These are phyloP conservation scores for Fusarium citri DNA, from an alignment of 2,329 filamentous ascomycete species.

Conservation along the genomic window DNA sequence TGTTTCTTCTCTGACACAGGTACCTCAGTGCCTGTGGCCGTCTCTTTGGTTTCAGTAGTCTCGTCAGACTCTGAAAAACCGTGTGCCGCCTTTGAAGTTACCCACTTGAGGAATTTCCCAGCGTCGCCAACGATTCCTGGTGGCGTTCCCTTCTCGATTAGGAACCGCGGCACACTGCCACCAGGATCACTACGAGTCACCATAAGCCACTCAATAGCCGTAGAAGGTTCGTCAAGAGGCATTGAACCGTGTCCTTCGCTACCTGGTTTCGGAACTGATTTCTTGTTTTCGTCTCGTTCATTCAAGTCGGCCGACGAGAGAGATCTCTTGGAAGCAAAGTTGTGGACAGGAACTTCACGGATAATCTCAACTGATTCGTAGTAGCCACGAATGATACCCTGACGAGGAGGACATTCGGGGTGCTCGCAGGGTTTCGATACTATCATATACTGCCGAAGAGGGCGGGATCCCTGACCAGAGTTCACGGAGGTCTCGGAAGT, in stretches of 20 bases:
- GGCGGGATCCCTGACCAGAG: slow-evolving; percentile 46
- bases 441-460: slow-evolving; percentile 81
- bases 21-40: slow-evolving; percentile 8
- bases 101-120: slow-evolving; percentile 84
- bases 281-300: slow-evolving; percentile 45
- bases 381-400: slow-evolving; percentile 82
- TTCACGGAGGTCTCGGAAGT: slow-evolving; percentile 68
- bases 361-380: slow-evolving; percentile 96
- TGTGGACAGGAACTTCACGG: slow-evolving; percentile 76
- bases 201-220: slow-evolving; percentile 87
- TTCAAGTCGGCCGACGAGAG: slow-evolving; percentile 49
- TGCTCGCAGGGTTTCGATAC: slow-evolving; percentile 88
- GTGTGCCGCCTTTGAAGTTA: slow-evolving; percentile 56
- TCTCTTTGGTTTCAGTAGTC: slow-evolving; percentile 11
- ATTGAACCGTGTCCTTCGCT: slow-evolving; percentile 28
- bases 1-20: slow-evolving; percentile 4
- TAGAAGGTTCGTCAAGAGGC: slow-evolving; percentile 50
- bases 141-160: slow-evolving; percentile 91
- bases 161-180: slow-evolving; percentile 86
- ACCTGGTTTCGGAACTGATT: slow-evolving; percentile 25
- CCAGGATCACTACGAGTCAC: slow-evolving; percentile 89
- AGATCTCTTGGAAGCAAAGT: slow-evolving; percentile 51
- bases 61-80: slow-evolving; percentile 48
- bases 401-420: slow-evolving; percentile 74
- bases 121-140: slow-evolving; percentile 83